Base-by-base conservation (phyloP, 23 red algal species). In the Chondrus crispus region DNA sequence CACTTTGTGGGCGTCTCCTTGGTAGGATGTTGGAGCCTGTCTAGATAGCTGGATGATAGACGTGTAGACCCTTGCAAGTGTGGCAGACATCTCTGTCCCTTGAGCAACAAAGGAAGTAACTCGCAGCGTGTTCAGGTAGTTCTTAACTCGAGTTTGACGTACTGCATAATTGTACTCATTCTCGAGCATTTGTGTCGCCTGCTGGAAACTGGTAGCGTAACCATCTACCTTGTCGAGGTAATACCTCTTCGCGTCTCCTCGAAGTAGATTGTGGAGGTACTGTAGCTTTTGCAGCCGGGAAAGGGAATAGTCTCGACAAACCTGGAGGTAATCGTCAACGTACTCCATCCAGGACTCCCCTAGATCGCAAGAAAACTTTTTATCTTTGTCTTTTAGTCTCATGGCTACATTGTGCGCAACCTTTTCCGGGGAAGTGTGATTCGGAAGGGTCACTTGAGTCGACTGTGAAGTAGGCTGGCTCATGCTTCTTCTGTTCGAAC, bases 131-230 rank as follows among this genome's bases (percentile, higher is more conserved):
- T 35, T 35, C 24, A 85, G 47, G 8, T 14, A 22, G 47, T 68
- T 85, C 57, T 68, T 63, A 20, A 68, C 57, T 12, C 33, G 30
- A 22, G 18, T 26, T 38, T 85, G 80, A 30, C 22, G 75, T 12
- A 81, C 48, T 12, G 13, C 13, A 12, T 12, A 57, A 36, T 52
- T 48, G 16, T 81, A 81, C 75, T 81, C 75, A 48, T 19, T 13
- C 35, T 58, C 43, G 13, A 55, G 12, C 24, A 72, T 72, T 16
- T 72, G 12, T 30, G 28, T 30, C 13, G 81, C 57, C 47, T 85
- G 46, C 28, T 64, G 9, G 39, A 64, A 85, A 9, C 55, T 85
- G 71, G 81, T 57, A 24, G 81, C 81, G 57, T 19, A 68, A 14
- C 32, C 32, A 57, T 69, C 32, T 14, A 85, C 81, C 22, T 72